Evolutionary conservation across 2,329 filamentous ascomycete genomes (phyloP).

Genomic region (Penicillium sp.): DNA sequence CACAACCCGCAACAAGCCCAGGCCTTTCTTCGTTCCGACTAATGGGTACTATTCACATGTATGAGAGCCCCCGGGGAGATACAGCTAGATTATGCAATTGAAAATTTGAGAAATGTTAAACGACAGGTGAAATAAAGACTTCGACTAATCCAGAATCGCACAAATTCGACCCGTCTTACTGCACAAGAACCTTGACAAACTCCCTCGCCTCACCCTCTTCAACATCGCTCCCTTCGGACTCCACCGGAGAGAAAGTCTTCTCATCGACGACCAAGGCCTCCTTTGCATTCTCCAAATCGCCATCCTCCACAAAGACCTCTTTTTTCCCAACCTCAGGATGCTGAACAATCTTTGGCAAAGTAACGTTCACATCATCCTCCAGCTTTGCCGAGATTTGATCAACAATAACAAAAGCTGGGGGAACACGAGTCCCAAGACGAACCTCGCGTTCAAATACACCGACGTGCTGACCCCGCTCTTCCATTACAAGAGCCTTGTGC

Average conservation of each 20-base stretch:
- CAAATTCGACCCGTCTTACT: slow-evolving; percentile 8
- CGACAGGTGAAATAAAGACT: background rate
- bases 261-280: slow-evolving; percentile 20
- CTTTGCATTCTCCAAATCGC: slow-evolving; percentile 10
- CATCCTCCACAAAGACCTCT: slow-evolving; percentile 18
- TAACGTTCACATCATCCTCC: slow-evolving; percentile 74
- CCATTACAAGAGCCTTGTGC: slow-evolving; percentile 59
- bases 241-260: slow-evolving; percentile 22
- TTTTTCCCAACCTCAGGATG: slow-evolving; percentile 16
- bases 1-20: too few species aligned
- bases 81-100: too few species aligned
- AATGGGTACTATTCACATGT: too few species aligned
- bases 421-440: slow-evolving; percentile 51
- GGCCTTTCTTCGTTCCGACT: too few species aligned
- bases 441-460: slow-evolving; percentile 73
- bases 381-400: slow-evolving; percentile 70
- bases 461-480: slow-evolving; percentile 71
- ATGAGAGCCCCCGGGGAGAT: too few species aligned
- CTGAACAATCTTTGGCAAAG: slow-evolving; percentile 65
- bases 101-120: background rate
- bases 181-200: slow-evolving; percentile 21
- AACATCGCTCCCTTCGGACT: slow-evolving; percentile 18
- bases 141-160: background rate
- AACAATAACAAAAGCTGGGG: slow-evolving; percentile 62
- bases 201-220: slow-evolving; percentile 21